These are phyloP conservation scores for Pseudoperonospora humuli DNA, from an alignment of 352 stramenopile species.

Conservation along the genomic window DNA sequence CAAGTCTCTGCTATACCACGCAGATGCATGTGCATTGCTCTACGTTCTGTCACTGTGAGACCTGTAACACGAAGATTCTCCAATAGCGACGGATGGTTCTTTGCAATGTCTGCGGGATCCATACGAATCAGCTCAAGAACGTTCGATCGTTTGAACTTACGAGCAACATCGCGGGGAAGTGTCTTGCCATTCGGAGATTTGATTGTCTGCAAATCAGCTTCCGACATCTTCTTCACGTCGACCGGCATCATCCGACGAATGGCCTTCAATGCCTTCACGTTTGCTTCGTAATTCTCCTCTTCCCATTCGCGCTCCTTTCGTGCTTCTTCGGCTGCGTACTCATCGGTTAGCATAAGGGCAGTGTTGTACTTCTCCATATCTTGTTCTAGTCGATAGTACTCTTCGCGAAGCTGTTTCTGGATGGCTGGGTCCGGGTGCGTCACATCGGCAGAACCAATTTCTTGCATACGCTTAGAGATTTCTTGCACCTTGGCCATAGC, in stretches of 20 bases:
- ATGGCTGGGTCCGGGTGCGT: slow-evolving; percentile 71
- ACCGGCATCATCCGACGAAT: slow-evolving; percentile 90
- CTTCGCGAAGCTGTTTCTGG: slow-evolving; percentile 83
- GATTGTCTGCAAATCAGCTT: slow-evolving; percentile 68
- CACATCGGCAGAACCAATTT: slow-evolving; percentile 89
- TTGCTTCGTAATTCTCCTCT: slow-evolving; percentile 81
- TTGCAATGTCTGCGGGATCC: slow-evolving; percentile 80
- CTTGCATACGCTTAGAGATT: slow-evolving; percentile 86
- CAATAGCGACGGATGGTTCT: slow-evolving; percentile 85
- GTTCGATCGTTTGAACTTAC: slow-evolving; percentile 91
- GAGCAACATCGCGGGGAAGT: slow-evolving; percentile 69
- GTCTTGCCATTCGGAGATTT: slow-evolving; percentile 68
- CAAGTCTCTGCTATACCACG: slow-evolving; percentile 76
- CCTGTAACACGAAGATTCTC: slow-evolving; percentile 88
- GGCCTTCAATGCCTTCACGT: slow-evolving; percentile 82
- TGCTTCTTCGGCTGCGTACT: slow-evolving; percentile 88
- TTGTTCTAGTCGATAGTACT: slow-evolving; percentile 90
- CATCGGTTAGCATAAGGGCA: slow-evolving; percentile 88
- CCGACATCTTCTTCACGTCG: slow-evolving; percentile 87
- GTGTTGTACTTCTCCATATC: slow-evolving; percentile 93
- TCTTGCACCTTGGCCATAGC: slow-evolving; percentile 86
- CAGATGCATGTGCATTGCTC: slow-evolving; percentile 85
- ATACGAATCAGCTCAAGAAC: slow-evolving; percentile 85
- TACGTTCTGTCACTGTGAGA: slow-evolving; percentile 85
- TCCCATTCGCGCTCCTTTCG: slow-evolving; percentile 89